Evolutionary conservation across 495 filamentous ascomycete species (phyloP).

Genomic region (Hypoxylon lenormandii): DNA sequence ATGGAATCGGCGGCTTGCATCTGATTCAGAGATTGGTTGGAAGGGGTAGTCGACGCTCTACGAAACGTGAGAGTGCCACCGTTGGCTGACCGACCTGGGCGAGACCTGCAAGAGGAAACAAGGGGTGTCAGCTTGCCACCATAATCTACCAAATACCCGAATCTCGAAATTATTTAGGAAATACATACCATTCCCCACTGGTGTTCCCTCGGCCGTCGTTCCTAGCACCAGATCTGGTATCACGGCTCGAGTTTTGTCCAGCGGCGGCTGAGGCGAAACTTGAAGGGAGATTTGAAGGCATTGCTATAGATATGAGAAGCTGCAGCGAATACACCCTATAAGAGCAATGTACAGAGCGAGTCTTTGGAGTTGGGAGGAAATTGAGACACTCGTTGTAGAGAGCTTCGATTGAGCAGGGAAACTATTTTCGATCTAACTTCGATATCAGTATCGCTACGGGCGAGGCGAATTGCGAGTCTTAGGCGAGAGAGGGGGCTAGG

Average conservation of each 20-base stretch:
- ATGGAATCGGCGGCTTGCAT: slow-evolving; percentile 63
- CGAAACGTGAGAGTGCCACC: slow-evolving; percentile 85
- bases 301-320: slow-evolving; percentile 51
- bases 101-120: slow-evolving; percentile 47
- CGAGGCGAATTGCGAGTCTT: slow-evolving; percentile 7
- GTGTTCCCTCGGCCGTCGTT: slow-evolving; percentile 65
- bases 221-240: slow-evolving; percentile 64
- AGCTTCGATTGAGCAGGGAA: neutral
- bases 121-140: slow-evolving; percentile 44
- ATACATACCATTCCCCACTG: slow-evolving; percentile 50
- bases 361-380: slow-evolving; percentile 13
- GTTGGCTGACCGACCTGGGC: slow-evolving; percentile 72
- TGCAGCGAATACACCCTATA: slow-evolving; percentile 28
- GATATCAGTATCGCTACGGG: slow-evolving; percentile 12
- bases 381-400: slow-evolving; percentile 12
- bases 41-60: slow-evolving; percentile 73
- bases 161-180: neutral
- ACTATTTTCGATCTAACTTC: slow-evolving; percentile 8
- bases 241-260: slow-evolving; percentile 71
- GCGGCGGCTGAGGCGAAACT: slow-evolving; percentile 87
- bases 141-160: neutral
- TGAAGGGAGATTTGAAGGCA: slow-evolving; percentile 82
- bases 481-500: slow-evolving; percentile 6
- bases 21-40: slow-evolving; percentile 69
- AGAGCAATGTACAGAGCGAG: slow-evolving; percentile 7